Base-by-base conservation (phyloP, 2,329 filamentous ascomycete genomes). In the Sclerotiophoma versabilis region DNA sequence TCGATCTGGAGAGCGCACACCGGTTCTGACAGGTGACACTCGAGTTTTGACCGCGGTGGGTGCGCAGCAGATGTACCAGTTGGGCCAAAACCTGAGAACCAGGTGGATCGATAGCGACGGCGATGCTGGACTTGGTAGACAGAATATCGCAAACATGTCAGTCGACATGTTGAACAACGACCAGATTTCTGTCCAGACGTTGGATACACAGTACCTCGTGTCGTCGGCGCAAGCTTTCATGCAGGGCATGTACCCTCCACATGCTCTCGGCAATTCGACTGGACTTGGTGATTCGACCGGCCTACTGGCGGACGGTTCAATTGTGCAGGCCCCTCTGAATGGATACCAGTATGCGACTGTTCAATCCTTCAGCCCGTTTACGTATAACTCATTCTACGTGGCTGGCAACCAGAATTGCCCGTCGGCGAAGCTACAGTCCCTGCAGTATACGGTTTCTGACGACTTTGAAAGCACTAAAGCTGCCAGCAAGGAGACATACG, bases 161-260 rank as follows among this genome's bases (percentile, higher is more conserved):
- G 69, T 75, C 5, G 74, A 80, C 47, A 67, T 72, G 23, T 55
- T 83, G 14, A 68, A 80, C 52, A 70, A 77, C 36, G 70, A 79
- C 15, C 76, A 86, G 55, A 60, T 85, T 8, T 74, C 73, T 45
- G 71, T 84, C 10, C 69, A 80, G 39, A 76, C 84, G 0, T 68
- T 78, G 22, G 76, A 83, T 22, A 73, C 78, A 26, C 78, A 81
- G 53, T 79, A 78, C 49, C 76, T 79, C 2, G 66, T 79, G 27
- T 80, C 80, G 1, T 84, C 83, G 3, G 83, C 84, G 11, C 81
- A 84, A 60, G 84, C 85, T 2, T 87, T 87, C 62, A 79, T 87
- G 76, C 84, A 87, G 66, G 84, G 83, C 7, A 71, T 87, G 9
- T 87, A 86, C 65, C 84, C 84, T 27, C 83, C 84, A 1, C 68